Evolutionary conservation across 2,329 filamentous ascomycete genomes (phyloP), one percentile per base, ranked within the genome.

Genomic region (Colletotrichum sp.): DNA sequence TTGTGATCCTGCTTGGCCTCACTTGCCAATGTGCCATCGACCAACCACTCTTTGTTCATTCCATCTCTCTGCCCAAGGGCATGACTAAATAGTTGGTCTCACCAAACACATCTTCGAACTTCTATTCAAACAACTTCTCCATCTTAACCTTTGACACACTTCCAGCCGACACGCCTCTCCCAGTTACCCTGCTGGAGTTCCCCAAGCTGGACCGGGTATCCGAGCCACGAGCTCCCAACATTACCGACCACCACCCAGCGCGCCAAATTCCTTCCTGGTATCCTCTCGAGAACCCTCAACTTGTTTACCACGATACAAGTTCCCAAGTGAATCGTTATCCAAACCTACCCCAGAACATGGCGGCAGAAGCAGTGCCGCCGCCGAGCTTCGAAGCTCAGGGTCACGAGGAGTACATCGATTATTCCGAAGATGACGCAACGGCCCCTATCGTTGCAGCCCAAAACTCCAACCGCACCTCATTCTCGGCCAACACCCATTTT

Each of bases 361-460:
- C 66, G 38, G 54, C 59, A 21, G 71, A 75, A 65, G 59, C 72
- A 70, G 51, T 59, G 9, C 54, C 67, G 27, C 64, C 63, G 8
- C 51, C 47, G 61, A 64, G 74, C 67, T 61, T 68, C 12, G 71
- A 65, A 29, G 66, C 65, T 51, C 73, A 72, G 12, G 58, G 67
- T 16, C 57, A 65, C 9, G 73, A 76, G 8, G 74, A 75, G 33
- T 73, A 70, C 34, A 71, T 75, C 13, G 73, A 75, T 36, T 75
- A 76, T 38, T 75, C 75, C 18, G 73, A 74, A 55, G 74, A 74
- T 55, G 75, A 76, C 29, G 63, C 58, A 43, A 43, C 72, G 43
- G 34, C 36, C 15, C 69, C 72, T 38, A 38, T 58, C 31, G 61
- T 61, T n/a, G 15, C 29, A 18, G 33, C 65, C 12, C 21, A 75